phyloP scores from a whole-genome alignment of 805 yeast species.

The Cyberlindnera maritima region DNA sequence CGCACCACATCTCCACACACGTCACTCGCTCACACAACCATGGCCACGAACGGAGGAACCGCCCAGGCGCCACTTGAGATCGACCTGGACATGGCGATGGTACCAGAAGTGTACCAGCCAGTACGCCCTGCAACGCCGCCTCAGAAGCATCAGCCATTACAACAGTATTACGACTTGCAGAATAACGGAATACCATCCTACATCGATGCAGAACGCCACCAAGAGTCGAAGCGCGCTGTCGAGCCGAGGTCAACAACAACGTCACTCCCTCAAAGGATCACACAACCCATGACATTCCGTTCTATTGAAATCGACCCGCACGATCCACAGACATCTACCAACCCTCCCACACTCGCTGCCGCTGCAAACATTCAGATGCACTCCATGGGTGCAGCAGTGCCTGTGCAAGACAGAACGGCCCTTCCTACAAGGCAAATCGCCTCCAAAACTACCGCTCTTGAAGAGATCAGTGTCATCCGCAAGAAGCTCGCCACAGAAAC shows the following conservation, averaged over 20 bases:
- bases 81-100: constrained; percentile 23
- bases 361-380: not conserved
- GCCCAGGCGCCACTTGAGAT: constrained; percentile 13
- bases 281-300: constrained; percentile 11
- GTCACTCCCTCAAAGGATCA: not conserved
- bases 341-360: not conserved
- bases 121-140: constrained; percentile 1
- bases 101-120: constrained; percentile 10
- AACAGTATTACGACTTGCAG: not conserved
- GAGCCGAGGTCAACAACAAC: not conserved
- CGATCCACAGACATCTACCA: not conserved
- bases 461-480: constrained; percentile 29
- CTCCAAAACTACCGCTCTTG: constrained; percentile 20
- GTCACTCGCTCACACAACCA: not conserved
- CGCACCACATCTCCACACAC: not conserved
- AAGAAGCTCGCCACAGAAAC: constrained; percentile 48
- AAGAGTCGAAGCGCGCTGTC: not conserved
- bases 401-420: not conserved
- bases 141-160: constrained; percentile 3
- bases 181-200: not conserved
- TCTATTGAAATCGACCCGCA: constrained; percentile 22
- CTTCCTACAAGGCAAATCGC: constrained; percentile 13
- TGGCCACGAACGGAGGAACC: not conserved
- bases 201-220: not conserved
- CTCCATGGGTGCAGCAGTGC: not conserved